Conservation (phyloP, 129 eudicot species). For the Artemisia annua region DNA sequence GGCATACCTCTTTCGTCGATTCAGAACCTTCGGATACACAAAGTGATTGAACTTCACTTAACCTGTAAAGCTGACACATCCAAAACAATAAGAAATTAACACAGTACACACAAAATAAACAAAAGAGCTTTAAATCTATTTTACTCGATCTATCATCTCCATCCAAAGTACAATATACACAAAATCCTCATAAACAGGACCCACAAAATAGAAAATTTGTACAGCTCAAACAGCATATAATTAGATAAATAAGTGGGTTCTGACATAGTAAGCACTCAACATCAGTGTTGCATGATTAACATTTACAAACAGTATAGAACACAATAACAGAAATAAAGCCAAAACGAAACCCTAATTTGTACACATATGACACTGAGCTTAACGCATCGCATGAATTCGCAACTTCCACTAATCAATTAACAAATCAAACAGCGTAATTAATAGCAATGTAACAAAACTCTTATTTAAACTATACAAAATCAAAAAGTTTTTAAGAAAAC, state of each 20-base stretch:
- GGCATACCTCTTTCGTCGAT: slow-evolving; percentile 59
- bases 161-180: background rate
- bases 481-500: no score
- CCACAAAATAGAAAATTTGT: slow-evolving; percentile 16
- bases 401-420: no score
- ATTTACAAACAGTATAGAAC: slow-evolving; percentile 1
- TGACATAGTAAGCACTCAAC: slow-evolving; percentile 27
- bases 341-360: slow-evolving; percentile 7
- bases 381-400: background rate
- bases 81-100: slow-evolving; percentile 9
- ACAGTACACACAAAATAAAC: background rate
- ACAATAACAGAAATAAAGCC: slow-evolving; percentile 5
- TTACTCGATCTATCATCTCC: background rate
- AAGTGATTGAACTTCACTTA: slow-evolving; percentile 56
- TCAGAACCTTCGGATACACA: slow-evolving; percentile 65
- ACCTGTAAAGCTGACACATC: slow-evolving; percentile 61
- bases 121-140: background rate
- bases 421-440: no score
- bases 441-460: no score
- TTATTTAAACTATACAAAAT: no score
- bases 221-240: slow-evolving; percentile 26
- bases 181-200: no score
- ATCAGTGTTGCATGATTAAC: slow-evolving; percentile 12
- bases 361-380: slow-evolving; percentile 12
- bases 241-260: slow-evolving; percentile 28